phyloP scores from a whole-genome alignment of 228 moss, liverwort and hornwort species.

The Sphagnum magellanicum region DNA sequence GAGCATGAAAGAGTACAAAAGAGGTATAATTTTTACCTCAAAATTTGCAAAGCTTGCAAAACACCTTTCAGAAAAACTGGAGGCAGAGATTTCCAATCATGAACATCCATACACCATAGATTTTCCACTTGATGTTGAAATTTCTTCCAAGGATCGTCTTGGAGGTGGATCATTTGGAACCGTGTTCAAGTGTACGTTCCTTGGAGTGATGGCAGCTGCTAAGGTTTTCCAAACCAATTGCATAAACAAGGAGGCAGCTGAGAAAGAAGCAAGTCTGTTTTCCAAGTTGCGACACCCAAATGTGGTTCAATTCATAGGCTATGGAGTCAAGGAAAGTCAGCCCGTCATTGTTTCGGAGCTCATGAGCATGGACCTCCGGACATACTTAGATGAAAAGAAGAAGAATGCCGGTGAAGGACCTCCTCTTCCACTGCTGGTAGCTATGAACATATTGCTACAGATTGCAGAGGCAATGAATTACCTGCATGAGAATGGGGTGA shows the following conservation, averaged over 20 bases:
- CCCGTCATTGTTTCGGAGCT: constrained; percentile 32
- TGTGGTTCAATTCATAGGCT: constrained; percentile 40
- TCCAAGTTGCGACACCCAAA: constrained; percentile 26
- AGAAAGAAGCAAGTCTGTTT: constrained; percentile 18
- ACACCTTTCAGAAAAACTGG: too few species aligned
- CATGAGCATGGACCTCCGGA: constrained; percentile 18
- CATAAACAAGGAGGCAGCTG: constrained; percentile 18
- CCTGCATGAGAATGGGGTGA: constrained; percentile 31
- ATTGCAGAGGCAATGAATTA: constrained; percentile 42
- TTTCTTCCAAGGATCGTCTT: not conserved
- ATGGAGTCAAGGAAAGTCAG: constrained; percentile 15
- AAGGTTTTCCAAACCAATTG: constrained; percentile 17
- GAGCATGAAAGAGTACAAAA: too few species aligned
- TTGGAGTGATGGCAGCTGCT: constrained; percentile 29
- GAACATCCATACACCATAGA: too few species aligned
- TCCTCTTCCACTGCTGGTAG: constrained; percentile 28
- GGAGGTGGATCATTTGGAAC: constrained; percentile 27
- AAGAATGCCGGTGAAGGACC: constrained; percentile 5
- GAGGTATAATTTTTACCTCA: too few species aligned
- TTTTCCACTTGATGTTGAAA: too few species aligned
- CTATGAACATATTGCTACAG: constrained; percentile 28
- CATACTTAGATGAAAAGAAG: constrained; percentile 15
- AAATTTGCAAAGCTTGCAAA: too few species aligned
- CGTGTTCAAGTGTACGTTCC: constrained; percentile 39
- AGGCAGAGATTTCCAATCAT: too few species aligned